Base-by-base conservation (phyloP, 208 protist genomes). In the Leishmania arabica region DNA sequence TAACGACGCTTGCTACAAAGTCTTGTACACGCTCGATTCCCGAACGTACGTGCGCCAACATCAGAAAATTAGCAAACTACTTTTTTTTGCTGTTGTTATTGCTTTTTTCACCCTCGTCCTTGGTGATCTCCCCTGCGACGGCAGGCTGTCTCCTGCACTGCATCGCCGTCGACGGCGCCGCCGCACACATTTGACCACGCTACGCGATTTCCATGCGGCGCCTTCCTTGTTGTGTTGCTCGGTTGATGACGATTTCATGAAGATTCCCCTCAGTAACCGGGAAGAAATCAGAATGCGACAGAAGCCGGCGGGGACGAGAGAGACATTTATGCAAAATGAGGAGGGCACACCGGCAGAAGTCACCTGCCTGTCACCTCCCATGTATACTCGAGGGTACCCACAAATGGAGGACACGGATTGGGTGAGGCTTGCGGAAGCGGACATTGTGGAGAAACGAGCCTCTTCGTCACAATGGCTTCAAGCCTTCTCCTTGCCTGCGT, bases 61-160 rank as follows among this genome's bases (percentile, higher is more conserved):
- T 81, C 71, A 84, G 90, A 93, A 93, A 91, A 92, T 92, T 90
- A 93, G 91, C 92, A 93, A 92, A 91, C 89, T 84, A 62, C 77
- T 84, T 58, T 80, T 79, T 42, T 27, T 80, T 85, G 62, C 79
- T 71, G 71, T 84, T 42, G 78, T 83, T 58, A 70, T 81, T 3
- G 4, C 51, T 53, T 82, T 82, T 75, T 58, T 0, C 62, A 42
- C 15, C n/a, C 31, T 80, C 51, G 47, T 82, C 87, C 88, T 88
- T 85, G 88, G 60, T 37, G 31, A 47, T 78, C 62, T 53, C n/a
- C 42, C 24, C 34, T 24, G 2, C 5, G 1, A 8, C n/a, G 9
- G n/a, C 51, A 13, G 1, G 17, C 51, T 45, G 15, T 37, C n/a
- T 58, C 70, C 70, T 1, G 62, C 62, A 24, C 62, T 31, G 62